Evolutionary conservation across 1,284 basidiomycete genomes (phyloP).

Genomic region (Malassezia vespertilionis): DNA sequence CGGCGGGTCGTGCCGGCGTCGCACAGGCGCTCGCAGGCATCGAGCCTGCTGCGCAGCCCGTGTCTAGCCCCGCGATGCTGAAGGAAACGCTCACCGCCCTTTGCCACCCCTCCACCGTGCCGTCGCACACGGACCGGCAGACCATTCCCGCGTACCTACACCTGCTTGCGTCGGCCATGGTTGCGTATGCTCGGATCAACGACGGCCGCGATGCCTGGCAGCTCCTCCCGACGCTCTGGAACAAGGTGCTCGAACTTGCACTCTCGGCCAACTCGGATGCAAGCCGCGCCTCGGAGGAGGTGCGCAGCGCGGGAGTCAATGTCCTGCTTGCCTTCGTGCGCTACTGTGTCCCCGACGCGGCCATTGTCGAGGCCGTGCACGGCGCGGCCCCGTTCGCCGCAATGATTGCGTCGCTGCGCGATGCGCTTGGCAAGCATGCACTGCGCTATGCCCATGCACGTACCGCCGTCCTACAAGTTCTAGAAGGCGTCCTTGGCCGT

Average conservation of each 20-base stretch:
- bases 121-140: constrained; percentile 34
- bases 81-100: constrained; percentile 30
- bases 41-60: not conserved
- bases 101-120: constrained; percentile 24
- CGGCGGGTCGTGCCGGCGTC: not conserved
- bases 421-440: constrained; percentile 38
- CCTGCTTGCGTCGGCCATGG: constrained; percentile 37
- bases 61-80: constrained; percentile 7
- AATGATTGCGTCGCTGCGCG: constrained; percentile 29
- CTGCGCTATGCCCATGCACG: constrained; percentile 36
- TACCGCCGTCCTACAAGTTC: constrained; percentile 33
- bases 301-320: constrained; percentile 32
- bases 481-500: constrained; percentile 32
- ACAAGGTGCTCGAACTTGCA: constrained; percentile 23
- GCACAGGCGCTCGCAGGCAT: not conserved
- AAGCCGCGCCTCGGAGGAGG: constrained; percentile 27
- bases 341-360: constrained; percentile 37
- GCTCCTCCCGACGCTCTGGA: constrained; percentile 29
- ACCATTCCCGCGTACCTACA: constrained; percentile 40
- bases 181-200: constrained; percentile 35
- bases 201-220: constrained; percentile 26
- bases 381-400: constrained; percentile 22
- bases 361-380: constrained; percentile 24
- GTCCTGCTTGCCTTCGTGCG: constrained; percentile 31
- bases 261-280: constrained; percentile 38